phyloP scores from a whole-genome alignment of 2,329 filamentous ascomycete species.

The Cladosporium oxysporum region DNA sequence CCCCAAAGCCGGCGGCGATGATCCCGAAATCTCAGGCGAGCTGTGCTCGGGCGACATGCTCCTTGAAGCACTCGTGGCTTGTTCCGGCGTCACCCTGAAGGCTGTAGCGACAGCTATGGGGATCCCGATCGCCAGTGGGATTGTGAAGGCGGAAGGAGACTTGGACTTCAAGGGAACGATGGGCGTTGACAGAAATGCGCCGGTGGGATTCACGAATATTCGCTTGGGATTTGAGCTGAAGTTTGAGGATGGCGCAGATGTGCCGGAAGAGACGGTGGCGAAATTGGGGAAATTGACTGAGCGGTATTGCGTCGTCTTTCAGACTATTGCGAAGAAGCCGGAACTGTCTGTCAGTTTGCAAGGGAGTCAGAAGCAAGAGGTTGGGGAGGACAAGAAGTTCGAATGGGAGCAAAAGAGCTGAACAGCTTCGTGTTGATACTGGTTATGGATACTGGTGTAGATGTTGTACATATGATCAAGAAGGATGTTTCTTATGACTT shows the following conservation, averaged over 20 bases:
- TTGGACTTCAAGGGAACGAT: conserved; percentile 53
- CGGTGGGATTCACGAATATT: conserved; percentile 52
- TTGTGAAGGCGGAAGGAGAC: conserved; percentile 49
- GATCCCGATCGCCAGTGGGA: conserved; percentile 47
- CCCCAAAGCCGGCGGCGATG: conserved; percentile 50
- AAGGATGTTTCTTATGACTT: neutral
- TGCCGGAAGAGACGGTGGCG: conserved; percentile 47
- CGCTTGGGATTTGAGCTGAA: conserved; percentile 47
- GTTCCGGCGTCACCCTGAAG: conserved; percentile 54
- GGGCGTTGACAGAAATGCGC: conserved; percentile 49
- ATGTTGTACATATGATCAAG: neutral
- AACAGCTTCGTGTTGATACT: neutral
- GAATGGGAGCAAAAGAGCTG: conserved; percentile 29
- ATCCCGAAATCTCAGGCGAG: conserved; percentile 46
- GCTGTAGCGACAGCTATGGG: conserved; percentile 52
- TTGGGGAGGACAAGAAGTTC: conserved; percentile 33
- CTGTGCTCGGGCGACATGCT: conserved; percentile 54
- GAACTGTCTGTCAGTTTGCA: conserved; percentile 37
- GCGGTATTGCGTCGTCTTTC: conserved; percentile 51
- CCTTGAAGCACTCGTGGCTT: conserved; percentile 53
- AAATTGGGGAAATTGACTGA: conserved; percentile 52
- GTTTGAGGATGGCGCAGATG: conserved; percentile 39
- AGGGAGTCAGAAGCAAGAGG: conserved; percentile 32
- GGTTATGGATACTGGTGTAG: neutral
- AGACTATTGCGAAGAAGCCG: conserved; percentile 43